A percentile compares a stretch with the other conserved stretches of the same genome.
These are phyloP conservation scores for Litchi chinensis DNA, from an alignment of 345 rosid genomes.

Conservation along the genomic window DNA sequence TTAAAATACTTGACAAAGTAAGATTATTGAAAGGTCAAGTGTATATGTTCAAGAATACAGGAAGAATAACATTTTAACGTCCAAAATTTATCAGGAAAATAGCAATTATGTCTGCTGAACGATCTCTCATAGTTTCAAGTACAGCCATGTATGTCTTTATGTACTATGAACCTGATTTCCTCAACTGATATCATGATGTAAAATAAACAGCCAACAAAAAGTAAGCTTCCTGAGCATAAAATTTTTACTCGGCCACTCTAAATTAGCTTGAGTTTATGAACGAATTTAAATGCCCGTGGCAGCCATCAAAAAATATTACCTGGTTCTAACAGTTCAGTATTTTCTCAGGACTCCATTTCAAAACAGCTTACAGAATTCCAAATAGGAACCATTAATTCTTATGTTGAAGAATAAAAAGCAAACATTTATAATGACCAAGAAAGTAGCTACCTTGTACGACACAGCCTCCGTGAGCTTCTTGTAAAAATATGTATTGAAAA, in stretches of 20 bases:
- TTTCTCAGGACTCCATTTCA: conserved; percentile 3
- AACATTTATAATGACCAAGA: conserved; percentile 14
- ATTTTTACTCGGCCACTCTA: not conserved
- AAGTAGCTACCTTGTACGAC: conserved; percentile 56
- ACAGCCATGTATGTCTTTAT: not conserved
- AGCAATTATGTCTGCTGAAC: not conserved
- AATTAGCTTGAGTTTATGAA: conserved; percentile 6
- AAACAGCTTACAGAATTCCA: conserved; percentile 10
- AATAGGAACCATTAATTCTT: conserved; percentile 23
- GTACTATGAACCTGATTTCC: not conserved
- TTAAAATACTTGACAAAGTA: too few relatives aligned
- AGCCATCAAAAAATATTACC: not conserved
- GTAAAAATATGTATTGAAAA: conserved; percentile 88
- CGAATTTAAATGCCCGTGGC: conserved; percentile 2
- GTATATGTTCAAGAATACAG: too few relatives aligned
- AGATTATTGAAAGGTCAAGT: too few relatives aligned
- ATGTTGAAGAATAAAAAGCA: conserved; percentile 14
- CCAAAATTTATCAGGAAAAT: not conserved
- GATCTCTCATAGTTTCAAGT: not conserved
- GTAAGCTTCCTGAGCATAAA: not conserved
- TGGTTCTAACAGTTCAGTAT: conserved; percentile 9
- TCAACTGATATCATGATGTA: not conserved
- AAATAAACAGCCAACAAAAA: not conserved
- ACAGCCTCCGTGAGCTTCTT: conserved; percentile 81
- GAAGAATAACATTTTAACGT: too few relatives aligned